These are phyloP conservation scores for Cladophialophora exuberans DNA, from an alignment of 2,329 filamentous ascomycete species.

Conservation along the genomic window DNA sequence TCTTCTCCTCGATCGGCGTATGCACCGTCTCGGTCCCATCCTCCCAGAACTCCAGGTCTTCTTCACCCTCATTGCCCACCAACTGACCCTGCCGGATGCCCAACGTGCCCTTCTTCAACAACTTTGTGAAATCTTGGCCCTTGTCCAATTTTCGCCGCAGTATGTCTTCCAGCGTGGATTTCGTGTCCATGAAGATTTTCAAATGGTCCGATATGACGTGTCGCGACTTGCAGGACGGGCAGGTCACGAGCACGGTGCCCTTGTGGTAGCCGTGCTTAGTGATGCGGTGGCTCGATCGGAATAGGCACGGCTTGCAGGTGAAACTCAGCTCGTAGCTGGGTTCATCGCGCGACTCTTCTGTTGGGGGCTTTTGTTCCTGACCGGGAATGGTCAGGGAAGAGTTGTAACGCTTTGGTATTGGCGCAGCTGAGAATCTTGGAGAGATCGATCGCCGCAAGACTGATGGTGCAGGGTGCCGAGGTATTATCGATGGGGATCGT, in stretches of 20 bases:
- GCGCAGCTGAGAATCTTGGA: background rate
- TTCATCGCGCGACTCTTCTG: slow-evolving; percentile 10
- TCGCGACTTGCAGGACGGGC: slow-evolving; percentile 80
- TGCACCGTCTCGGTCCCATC: slow-evolving; percentile 60
- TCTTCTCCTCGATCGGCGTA: slow-evolving; percentile 16
- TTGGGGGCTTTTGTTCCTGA: slow-evolving; percentile 4
- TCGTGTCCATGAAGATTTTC: slow-evolving; percentile 56
- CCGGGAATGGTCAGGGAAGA: slow-evolving; percentile 28
- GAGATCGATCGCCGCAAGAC: background rate
- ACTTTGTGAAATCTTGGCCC: slow-evolving; percentile 69
- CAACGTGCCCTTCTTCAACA: slow-evolving; percentile 69
- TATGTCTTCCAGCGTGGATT: slow-evolving; percentile 48
- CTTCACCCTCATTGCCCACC: slow-evolving; percentile 60
- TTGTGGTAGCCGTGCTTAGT: slow-evolving; percentile 95
- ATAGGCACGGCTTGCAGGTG: slow-evolving; percentile 84
- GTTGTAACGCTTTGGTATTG: slow-evolving; percentile 19
- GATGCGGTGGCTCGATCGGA: slow-evolving; percentile 80
- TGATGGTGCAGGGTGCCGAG: slow-evolving; percentile 11
- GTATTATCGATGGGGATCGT: slow-evolving; percentile 12
- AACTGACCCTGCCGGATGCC: slow-evolving; percentile 68
- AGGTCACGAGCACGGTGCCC: slow-evolving; percentile 86
- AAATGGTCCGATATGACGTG: slow-evolving; percentile 94
- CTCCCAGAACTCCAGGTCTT: slow-evolving; percentile 92
- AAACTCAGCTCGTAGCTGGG: slow-evolving; percentile 82
- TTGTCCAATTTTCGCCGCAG: slow-evolving; percentile 37